Base-by-base conservation (phyloP, 169 alveolate genomes). In the Blepharisma undulans region DNA sequence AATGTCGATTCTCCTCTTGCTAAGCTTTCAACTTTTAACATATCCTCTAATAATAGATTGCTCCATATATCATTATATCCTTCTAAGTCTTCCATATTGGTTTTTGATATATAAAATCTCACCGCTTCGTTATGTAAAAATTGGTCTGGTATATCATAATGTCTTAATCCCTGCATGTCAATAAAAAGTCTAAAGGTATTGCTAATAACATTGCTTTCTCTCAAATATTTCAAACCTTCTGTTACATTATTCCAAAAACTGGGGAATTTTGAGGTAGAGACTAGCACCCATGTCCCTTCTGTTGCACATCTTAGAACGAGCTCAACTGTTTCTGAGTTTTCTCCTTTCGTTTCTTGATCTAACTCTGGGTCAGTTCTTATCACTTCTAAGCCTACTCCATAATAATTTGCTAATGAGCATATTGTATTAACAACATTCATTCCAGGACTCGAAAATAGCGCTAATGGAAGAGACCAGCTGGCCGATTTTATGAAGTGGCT, bases 1-100 rank as follows among this genome's bases (percentile, higher is more conserved):
- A 48, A 18, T 48, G 66, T 48, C 7, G 66, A 48, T 5, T 48
- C 66, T 48, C 66, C 66, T 48, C 66, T 48, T 5, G 66, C 66
- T 48, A 48, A 48, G 12, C 66, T 48, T 48, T 48, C 66, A 48
- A 48, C 66, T 5, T 48, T 48, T 5, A 48, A 18, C 10, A 48
- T 48, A 5, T 48, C 66, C 14, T 48, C 66, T 48, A 91, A 87
- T 21, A 94, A 81, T 1, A 94, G 91, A 72, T 90, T 92, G 21
- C 95, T 93, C 97, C 97, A 94, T 3, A 94, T 93, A 72, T 94
- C 97, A 48, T 92, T 86, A 34, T 87, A 94, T 7, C 97, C 94
- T 79, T 92, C 97, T 91, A 92, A 76, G 33, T 94, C 97, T 89
- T 94, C 97, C 32, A 89, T 79, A 71, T 94, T 92, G 22, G 29